phyloP scores from a whole-genome alignment of 257 asterid species.

The Ophiorrhiza pumila region DNA sequence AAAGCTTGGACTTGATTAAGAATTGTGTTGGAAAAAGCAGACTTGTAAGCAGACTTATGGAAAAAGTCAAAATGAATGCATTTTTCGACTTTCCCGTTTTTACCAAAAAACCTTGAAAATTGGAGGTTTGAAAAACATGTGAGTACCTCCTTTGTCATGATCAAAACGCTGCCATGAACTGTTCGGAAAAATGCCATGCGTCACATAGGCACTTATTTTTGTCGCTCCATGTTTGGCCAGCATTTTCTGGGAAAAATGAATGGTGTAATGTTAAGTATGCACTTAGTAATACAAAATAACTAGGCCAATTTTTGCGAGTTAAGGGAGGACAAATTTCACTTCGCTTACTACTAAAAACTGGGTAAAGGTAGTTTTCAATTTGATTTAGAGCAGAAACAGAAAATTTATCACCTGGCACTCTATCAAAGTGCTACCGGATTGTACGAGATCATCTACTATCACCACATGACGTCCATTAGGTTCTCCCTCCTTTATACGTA shows the following conservation, averaged over 20 bases:
- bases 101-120: too few species aligned
- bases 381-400: constrained; percentile 9
- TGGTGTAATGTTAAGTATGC: neutral
- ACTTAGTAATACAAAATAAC: neutral
- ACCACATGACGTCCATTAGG: constrained; percentile 93
- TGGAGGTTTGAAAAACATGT: too few species aligned
- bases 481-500: constrained; percentile 86
- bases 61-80: too few species aligned
- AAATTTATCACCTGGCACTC: constrained; percentile 77
- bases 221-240: constrained; percentile 92
- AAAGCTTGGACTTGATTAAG: neutral
- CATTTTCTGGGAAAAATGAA: constrained; percentile 58
- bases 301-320: neutral
- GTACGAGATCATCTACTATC: constrained; percentile 98
- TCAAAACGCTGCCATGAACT: constrained; percentile 85
- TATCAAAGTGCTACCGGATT: constrained; percentile 86
- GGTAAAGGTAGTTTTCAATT: neutral
- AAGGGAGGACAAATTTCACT: neutral
- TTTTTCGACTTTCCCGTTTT: too few species aligned
- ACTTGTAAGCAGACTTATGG: neutral
- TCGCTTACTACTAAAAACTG: neutral
- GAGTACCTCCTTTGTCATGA: constrained; percentile 72
- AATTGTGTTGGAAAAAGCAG: neutral
- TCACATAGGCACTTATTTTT: constrained; percentile 87
- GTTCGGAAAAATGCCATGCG: constrained; percentile 94